Conservation (phyloP, 2,329 filamentous ascomycete genomes). For the Catunica adiposa region DNA sequence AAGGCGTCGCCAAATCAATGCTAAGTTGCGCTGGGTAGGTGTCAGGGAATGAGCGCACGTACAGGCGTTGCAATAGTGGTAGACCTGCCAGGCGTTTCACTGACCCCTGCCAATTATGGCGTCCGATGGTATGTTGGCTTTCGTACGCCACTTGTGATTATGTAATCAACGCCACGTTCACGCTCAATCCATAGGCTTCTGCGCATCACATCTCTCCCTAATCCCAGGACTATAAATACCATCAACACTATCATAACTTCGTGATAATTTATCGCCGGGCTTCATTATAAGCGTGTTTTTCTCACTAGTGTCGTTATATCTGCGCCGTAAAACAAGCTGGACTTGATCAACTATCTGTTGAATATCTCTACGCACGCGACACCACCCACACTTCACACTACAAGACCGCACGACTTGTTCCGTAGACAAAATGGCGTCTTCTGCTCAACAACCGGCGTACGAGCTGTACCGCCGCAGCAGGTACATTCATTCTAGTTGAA, state of each 20-base stretch:
- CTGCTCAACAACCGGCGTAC: slow-evolving; percentile 46
- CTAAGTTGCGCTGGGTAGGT: neutral
- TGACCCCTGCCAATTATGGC: neutral
- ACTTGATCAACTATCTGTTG: too few relatives aligned
- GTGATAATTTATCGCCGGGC: neutral
- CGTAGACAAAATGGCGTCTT: slow-evolving; percentile 8
- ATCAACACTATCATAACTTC: neutral
- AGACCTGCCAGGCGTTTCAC: neutral
- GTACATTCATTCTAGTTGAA: slow-evolving; percentile 34
- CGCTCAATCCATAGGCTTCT: neutral
- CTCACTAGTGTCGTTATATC: too few relatives aligned
- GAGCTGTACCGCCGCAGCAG: slow-evolving; percentile 98
- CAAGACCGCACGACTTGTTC: neutral
- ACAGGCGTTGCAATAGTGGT: neutral
- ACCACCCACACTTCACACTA: too few relatives aligned
- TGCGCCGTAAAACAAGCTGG: too few relatives aligned
- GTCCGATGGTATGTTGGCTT: neutral
- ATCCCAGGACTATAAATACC: neutral
- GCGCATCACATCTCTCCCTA: neutral
- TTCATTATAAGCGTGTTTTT: too few relatives aligned
- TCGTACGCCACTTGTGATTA: neutral
- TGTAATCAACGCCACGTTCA: neutral
- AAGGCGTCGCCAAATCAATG: neutral
- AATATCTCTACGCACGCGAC: too few relatives aligned
- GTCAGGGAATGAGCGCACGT: neutral